Evolutionary conservation across 495 filamentous ascomycete species (phyloP).

Genomic region (Penicillium crystallinum): DNA sequence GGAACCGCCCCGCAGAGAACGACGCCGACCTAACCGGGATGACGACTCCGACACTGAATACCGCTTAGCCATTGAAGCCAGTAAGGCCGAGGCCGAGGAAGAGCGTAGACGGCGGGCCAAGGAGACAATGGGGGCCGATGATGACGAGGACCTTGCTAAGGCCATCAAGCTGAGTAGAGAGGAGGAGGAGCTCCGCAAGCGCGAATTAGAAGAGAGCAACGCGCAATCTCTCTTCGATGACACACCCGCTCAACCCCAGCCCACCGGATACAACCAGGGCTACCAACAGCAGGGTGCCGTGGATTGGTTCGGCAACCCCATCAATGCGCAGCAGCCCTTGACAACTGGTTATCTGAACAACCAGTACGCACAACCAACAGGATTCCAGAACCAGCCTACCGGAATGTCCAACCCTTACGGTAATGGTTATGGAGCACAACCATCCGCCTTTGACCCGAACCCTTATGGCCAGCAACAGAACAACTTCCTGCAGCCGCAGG

Average conservation of each 20-base stretch:
- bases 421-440: constrained; percentile 59
- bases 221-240: constrained; percentile 85
- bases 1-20: constrained; percentile 38
- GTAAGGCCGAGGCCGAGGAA: constrained; percentile 92
- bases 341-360: constrained; percentile 81
- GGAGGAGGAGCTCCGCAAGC: constrained; percentile 81
- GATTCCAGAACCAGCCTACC: constrained; percentile 57
- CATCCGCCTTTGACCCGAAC: constrained; percentile 56
- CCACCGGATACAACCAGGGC: constrained; percentile 87
- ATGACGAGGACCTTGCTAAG: constrained; percentile 87
- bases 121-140: constrained; percentile 41
- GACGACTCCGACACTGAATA: constrained; percentile 95
- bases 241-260: constrained; percentile 66
- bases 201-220: constrained; percentile 87
- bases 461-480: constrained; percentile 46
- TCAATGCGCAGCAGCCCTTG: constrained; percentile 67
- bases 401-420: constrained; percentile 63
- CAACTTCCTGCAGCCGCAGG: constrained; percentile 48
- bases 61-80: constrained; percentile 88
- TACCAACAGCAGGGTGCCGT: constrained; percentile 95
- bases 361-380: constrained; percentile 71
- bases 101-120: constrained; percentile 68
- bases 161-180: constrained; percentile 95
- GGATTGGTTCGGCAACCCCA: constrained; percentile 94
- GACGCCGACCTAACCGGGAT: constrained; percentile 40